Evolutionary conservation across 148 eudicot species (phyloP).

Genomic region (Vaccinium corymbosum): DNA sequence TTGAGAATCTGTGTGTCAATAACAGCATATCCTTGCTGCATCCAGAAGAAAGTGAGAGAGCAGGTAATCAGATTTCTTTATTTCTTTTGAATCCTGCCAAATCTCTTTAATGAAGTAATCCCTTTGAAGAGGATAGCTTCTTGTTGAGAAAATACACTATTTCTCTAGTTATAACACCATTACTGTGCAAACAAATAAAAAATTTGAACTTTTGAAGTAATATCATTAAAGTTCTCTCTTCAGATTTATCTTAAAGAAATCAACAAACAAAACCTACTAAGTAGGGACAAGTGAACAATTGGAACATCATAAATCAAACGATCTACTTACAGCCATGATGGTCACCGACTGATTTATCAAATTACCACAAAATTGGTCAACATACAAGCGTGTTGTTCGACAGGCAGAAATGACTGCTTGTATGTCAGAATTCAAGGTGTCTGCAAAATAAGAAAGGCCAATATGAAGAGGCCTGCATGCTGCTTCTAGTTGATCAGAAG

Average conservation of each 20-base stretch:
- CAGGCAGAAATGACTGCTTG: slow-evolving; percentile 62
- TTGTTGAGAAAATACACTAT: background rate
- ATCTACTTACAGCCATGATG: slow-evolving; percentile 64
- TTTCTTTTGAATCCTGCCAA: background rate
- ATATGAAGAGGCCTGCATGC: background rate
- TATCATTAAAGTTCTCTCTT: background rate
- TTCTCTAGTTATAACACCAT: background rate
- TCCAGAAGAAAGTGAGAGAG: slow-evolving; percentile 15
- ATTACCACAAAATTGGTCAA: slow-evolving; percentile 49
- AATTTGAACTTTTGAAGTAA: background rate
- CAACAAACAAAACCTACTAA: background rate
- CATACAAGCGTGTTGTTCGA: slow-evolving; percentile 63
- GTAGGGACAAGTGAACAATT: background rate
- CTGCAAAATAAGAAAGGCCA: slow-evolving; percentile 39
- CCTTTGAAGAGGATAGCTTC: background rate
- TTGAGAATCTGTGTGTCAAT: slow-evolving; percentile 53
- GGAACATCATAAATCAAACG: background rate
- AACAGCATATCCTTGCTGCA: slow-evolving; percentile 85
- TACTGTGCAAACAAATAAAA: background rate
- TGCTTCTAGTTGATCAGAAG: slow-evolving; percentile 3
- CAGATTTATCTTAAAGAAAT: background rate
- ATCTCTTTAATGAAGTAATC: background rate
- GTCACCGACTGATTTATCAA: slow-evolving; percentile 65
- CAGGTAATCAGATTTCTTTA: background rate
- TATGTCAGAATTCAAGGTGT: slow-evolving; percentile 60